Evolutionary conservation across 495 filamentous ascomycete genomes (phyloP).

Genomic region (Penicillium simplicissimum): DNA sequence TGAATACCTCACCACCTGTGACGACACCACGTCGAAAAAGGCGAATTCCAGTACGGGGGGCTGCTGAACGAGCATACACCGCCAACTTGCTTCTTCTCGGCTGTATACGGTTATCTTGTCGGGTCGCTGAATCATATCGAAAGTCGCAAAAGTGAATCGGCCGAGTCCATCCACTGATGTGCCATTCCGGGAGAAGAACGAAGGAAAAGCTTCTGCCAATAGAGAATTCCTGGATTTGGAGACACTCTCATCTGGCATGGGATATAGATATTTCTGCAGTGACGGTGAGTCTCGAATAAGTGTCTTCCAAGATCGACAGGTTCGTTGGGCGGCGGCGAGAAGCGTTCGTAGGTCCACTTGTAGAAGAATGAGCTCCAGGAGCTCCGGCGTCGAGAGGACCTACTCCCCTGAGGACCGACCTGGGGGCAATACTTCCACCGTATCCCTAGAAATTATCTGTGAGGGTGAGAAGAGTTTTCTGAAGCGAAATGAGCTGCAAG

Average conservation of each 20-base stretch:
- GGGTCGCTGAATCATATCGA: conserved; percentile 2
- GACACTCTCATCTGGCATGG: conserved; percentile 7
- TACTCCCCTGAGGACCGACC: background rate
- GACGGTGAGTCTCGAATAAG: conserved; percentile 15
- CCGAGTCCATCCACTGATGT: background rate
- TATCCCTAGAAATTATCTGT: background rate
- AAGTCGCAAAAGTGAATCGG: conserved; percentile 3
- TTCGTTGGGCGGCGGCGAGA: conserved; percentile 15
- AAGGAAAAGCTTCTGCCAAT: conserved; percentile 15
- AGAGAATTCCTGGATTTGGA: conserved; percentile 14
- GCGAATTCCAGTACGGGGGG: conserved; percentile 11
- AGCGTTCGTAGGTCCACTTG: conserved; percentile 20
- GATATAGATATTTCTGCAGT: conserved; percentile 22
- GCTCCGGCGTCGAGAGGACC: conserved; percentile 18
- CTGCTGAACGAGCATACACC: conserved; percentile 22
- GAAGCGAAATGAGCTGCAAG: background rate
- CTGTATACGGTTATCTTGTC: conserved; percentile 3
- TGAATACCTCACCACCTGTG: background rate
- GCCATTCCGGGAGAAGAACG: background rate
- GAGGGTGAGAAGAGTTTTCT: background rate
- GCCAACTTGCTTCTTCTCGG: conserved; percentile 22
- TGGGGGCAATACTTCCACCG: background rate
- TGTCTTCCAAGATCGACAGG: conserved; percentile 14
- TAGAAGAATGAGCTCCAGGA: conserved; percentile 24
- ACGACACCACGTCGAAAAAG: background rate